Evolutionary conservation across 352 stramenopile genomes (phyloP), one percentile per base, ranked within the genome.

Genomic region (Globisporangium iwayamae): DNA sequence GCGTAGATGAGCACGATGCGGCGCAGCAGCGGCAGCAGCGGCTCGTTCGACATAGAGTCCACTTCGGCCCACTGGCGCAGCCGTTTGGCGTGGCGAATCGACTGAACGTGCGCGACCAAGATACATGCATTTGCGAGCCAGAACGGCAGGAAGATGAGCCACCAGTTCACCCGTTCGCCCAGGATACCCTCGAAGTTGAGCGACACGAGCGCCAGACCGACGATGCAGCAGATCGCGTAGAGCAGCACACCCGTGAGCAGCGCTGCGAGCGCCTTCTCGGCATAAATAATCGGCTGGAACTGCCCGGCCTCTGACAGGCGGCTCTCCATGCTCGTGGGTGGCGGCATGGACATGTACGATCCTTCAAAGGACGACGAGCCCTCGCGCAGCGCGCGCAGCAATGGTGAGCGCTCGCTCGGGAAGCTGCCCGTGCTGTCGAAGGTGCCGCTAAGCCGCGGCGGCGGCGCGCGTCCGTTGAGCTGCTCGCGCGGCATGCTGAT

Each of bases 21-120:
- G 38, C 83, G 76, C 56, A 94, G 62, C 38, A 94, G 73, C 48
- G 85, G 85, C 60, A 94, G 65, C 46, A 94, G 65, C 45, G 85
- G 85, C 66, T 94, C 85, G 56, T 92, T 93, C 18, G 80, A 90
- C 81, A 92, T 89, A 38, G 76, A 74, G 34, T 94, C 85, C 4
- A 91, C 73, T 25, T 94, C 85, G 4, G 85, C 85, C 85, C 85
- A 94, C 13, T 79, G 71, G 11, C 83, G 75, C 46, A 94, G 57
- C 60, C 81, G 74, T 72, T 81, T 87, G 6, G 83, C 82, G 61
- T 92, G 73, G 25, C 76, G 72, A 14, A 92, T 76, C 7, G 82
- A 92, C 16, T 74, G 58, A 14, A 86, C 58, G 53, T 94, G 85
- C 11, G 83, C 85, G 30, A 77, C 72, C 3, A 91, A 28, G 30